Evolutionary conservation across 805 yeast genomes (phyloP).

Genomic region (Teunomyces funiuensis): DNA sequence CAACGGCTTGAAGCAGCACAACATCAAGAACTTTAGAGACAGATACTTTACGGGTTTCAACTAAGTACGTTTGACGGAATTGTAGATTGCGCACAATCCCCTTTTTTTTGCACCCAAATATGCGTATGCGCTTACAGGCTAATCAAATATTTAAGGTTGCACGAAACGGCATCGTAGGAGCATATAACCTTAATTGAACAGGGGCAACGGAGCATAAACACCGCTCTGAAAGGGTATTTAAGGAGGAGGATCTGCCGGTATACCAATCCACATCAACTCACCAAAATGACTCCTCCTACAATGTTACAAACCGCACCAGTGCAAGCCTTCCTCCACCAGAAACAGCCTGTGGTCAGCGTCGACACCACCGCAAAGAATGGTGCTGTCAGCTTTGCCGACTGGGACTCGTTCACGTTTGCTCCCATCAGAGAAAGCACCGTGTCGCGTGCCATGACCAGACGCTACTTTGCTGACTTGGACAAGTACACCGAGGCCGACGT

Average conservation of each 20-base stretch:
- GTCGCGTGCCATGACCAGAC: slow-evolving; percentile 75
- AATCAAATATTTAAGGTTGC: not conserved
- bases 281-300: slow-evolving; percentile 35
- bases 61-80: not conserved
- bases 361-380: slow-evolving; percentile 22
- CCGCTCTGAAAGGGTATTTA: not conserved
- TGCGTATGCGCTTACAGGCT: slow-evolving; percentile 7
- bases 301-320: slow-evolving; percentile 26
- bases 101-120: slow-evolving; percentile 8
- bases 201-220: not conserved
- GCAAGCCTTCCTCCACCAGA: not conserved
- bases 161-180: not conserved
- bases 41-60: slow-evolving; percentile 73
- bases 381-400: slow-evolving; percentile 45
- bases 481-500: slow-evolving; percentile 74
- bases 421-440: slow-evolving; percentile 79
- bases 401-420: slow-evolving; percentile 67
- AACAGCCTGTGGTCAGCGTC: slow-evolving; percentile 9
- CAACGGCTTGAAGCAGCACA: slow-evolving; percentile 44
- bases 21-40: slow-evolving; percentile 63
- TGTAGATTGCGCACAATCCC: not conserved
- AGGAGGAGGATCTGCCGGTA: not conserved
- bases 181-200: slow-evolving; percentile 1
- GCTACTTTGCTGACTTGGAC: slow-evolving; percentile 72
- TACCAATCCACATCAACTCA: not conserved